A percentile compares a stretch with the other conserved stretches of the same genome.
These are phyloP conservation scores for Allium cepa DNA, from an alignment of 106 monocot genomes.

Conservation along the genomic window DNA sequence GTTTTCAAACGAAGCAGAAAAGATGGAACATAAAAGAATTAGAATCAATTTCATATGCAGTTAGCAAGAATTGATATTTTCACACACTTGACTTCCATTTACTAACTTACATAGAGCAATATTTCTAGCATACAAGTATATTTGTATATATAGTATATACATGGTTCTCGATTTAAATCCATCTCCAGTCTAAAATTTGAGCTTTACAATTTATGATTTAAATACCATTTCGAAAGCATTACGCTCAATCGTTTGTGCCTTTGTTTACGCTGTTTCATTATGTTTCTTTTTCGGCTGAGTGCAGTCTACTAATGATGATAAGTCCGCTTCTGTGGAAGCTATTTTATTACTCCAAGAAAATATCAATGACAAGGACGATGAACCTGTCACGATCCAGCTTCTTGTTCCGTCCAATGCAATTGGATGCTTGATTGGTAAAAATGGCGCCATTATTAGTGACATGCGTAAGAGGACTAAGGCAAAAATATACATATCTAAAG, in stretches of 20 bases:
- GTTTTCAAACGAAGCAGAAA: too few relatives aligned
- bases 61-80: too few relatives aligned
- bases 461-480: constrained; percentile 83
- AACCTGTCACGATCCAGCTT: constrained; percentile 50
- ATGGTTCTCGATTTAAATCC: background rate
- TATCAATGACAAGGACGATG: constrained; percentile 77
- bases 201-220: background rate
- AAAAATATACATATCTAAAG: constrained; percentile 80
- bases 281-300: background rate
- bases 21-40: too few relatives aligned
- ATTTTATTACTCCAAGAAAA: constrained; percentile 77
- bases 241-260: too few relatives aligned
- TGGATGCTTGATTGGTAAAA: constrained; percentile 91
- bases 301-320: constrained; percentile 63
- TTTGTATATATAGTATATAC: too few relatives aligned
- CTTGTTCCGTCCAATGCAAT: constrained; percentile 78
- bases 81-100: too few relatives aligned
- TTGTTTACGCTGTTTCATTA: too few relatives aligned
- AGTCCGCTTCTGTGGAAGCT: constrained; percentile 90
- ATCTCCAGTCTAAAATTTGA: background rate
- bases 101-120: too few relatives aligned
- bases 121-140: too few relatives aligned
- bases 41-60: too few relatives aligned
- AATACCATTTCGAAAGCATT: too few relatives aligned
- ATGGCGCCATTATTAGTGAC: constrained; percentile 83